phyloP scores from a whole-genome alignment of 2,329 filamentous ascomycete species.

The Penicillium glabrum region DNA sequence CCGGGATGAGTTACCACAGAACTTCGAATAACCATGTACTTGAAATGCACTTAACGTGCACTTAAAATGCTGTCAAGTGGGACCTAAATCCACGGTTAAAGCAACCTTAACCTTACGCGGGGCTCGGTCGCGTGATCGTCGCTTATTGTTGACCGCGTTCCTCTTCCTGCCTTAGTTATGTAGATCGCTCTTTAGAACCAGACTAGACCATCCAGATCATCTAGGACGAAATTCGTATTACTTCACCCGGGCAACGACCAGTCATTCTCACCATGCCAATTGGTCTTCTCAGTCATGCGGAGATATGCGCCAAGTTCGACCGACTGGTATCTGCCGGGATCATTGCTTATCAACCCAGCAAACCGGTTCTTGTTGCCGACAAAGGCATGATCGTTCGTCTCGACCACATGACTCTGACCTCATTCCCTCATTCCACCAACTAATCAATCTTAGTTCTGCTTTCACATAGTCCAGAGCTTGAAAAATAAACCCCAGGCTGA shows the following conservation, averaged over 20 bases:
- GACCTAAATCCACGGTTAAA: not conserved
- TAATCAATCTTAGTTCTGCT: conserved; percentile 7
- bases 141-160: not conserved
- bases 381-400: conserved; percentile 11
- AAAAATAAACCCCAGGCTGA: conserved; percentile 10
- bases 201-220: not conserved
- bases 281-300: conserved; percentile 6
- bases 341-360: conserved; percentile 8
- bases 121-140: not conserved
- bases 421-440: not conserved
- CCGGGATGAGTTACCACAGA: not conserved
- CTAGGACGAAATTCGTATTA: not conserved
- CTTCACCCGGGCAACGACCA: not conserved
- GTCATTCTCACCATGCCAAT: conserved; percentile 3
- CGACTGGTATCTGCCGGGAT: conserved; percentile 9
- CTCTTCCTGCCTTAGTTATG: not conserved
- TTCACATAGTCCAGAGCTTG: conserved; percentile 4
- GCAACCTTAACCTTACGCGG: not conserved
- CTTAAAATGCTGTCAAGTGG: not conserved
- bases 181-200: not conserved
- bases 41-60: not conserved
- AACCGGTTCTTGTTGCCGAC: conserved; percentile 4
- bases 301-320: conserved; percentile 14
- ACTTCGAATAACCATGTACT: not conserved
- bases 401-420: not conserved